phyloP scores from a whole-genome alignment of 2,329 filamentous ascomycete species.

The Aspergillus glaucus region DNA sequence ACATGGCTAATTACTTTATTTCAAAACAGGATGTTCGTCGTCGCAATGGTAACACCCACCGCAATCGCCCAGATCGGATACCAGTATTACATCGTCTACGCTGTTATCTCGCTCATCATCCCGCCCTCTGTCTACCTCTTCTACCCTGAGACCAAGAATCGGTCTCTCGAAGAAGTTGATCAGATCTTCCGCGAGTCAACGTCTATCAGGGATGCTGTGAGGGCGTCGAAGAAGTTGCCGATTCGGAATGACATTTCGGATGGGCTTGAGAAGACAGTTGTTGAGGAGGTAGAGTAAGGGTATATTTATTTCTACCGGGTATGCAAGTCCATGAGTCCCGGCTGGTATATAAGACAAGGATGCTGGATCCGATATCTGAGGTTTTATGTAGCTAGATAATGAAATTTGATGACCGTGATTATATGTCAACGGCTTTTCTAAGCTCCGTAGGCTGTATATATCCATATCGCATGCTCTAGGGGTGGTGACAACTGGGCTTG shows the following conservation, averaged over 20 bases:
- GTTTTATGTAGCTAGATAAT: too few relatives aligned
- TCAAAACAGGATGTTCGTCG: neutral
- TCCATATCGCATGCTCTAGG: neutral
- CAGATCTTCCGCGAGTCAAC: neutral
- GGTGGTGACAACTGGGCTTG: too few relatives aligned
- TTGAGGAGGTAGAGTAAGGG: too few relatives aligned
- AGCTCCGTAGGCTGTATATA: too few relatives aligned
- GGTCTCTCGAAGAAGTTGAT: neutral
- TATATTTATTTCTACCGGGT: too few relatives aligned
- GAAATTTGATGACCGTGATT: too few relatives aligned
- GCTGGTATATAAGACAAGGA: too few relatives aligned
- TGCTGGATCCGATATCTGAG: too few relatives aligned
- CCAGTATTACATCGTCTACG: slow-evolving; percentile 2
- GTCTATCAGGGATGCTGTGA: neutral
- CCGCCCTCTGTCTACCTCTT: neutral
- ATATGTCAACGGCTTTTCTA: too few relatives aligned
- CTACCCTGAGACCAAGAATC: neutral
- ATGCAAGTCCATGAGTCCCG: too few relatives aligned
- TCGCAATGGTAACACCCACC: slow-evolving; percentile 1
- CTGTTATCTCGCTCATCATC: neutral
- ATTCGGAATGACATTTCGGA: neutral
- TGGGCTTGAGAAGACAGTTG: too few relatives aligned
- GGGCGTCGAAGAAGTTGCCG: neutral
- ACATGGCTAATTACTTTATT: neutral
- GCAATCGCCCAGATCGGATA: neutral